These are phyloP conservation scores for Monascus purpureus DNA, from an alignment of 495 filamentous ascomycete genomes.

Conservation along the genomic window DNA sequence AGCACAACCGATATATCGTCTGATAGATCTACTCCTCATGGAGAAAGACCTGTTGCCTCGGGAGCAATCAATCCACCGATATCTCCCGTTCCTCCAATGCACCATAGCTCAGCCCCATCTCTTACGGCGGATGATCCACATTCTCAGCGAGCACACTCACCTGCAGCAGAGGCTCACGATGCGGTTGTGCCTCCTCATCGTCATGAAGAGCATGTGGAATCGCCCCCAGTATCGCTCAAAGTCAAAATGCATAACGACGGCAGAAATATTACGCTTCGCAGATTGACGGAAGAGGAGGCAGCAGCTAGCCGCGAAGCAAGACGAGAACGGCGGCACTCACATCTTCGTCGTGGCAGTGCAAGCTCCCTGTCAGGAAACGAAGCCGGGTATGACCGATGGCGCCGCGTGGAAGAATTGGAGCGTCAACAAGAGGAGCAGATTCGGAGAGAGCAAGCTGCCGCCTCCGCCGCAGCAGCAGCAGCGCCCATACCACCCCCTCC, in stretches of 20 bases:
- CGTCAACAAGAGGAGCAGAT: slow-evolving; percentile 36
- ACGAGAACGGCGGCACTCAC: slow-evolving; percentile 29
- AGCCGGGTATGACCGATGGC: slow-evolving; percentile 32
- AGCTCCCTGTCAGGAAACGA: slow-evolving; percentile 33
- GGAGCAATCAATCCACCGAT: slow-evolving; percentile 22
- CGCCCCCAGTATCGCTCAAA: slow-evolving; percentile 62
- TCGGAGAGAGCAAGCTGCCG: slow-evolving; percentile 26
- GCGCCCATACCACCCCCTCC: slow-evolving; percentile 1
- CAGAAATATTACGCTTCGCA: slow-evolving; percentile 65
- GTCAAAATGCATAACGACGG: slow-evolving; percentile 70
- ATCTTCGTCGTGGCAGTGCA: slow-evolving; percentile 27
- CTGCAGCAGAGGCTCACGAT: slow-evolving; percentile 9
- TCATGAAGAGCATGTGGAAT: slow-evolving; percentile 26
- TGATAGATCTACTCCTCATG: slow-evolving; percentile 22
- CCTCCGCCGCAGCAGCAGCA: slow-evolving; percentile 11
- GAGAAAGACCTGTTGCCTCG: slow-evolving; percentile 20
- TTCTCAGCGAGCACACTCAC: slow-evolving; percentile 26
- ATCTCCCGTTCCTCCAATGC: slow-evolving; percentile 32
- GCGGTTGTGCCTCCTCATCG: too few species aligned
- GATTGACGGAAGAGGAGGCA: slow-evolving; percentile 71
- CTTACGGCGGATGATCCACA: slow-evolving; percentile 41
- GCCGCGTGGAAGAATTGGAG: slow-evolving; percentile 37
- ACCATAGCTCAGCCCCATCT: slow-evolving; percentile 38
- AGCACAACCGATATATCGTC: slow-evolving; percentile 30
- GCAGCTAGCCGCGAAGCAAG: slow-evolving; percentile 44